A percentile compares a stretch with the other conserved stretches of the same genome.
Conservation (phyloP, 2,329 filamentous ascomycete species). For the Claviceps purpurea region DNA sequence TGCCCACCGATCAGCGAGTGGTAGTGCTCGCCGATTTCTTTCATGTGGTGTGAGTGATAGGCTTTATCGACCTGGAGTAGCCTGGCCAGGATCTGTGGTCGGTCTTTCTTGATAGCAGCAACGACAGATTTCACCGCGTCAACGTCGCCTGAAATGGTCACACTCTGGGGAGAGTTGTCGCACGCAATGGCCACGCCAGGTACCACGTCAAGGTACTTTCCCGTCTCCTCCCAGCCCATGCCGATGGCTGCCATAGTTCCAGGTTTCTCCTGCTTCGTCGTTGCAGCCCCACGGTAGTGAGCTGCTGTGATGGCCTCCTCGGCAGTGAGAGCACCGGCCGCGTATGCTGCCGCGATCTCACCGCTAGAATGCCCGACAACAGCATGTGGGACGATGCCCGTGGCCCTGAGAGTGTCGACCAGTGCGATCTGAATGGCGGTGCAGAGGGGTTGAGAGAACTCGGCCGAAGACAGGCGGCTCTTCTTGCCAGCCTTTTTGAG, state of each 20-base stretch:
- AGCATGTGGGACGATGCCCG: conserved; percentile 15
- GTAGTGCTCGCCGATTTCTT: background rate
- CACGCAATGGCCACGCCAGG: conserved; percentile 2
- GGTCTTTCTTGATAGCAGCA: conserved; percentile 19
- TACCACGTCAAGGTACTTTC: background rate
- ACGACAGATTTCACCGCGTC: conserved; percentile 25
- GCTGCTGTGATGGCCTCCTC: conserved; percentile 20
- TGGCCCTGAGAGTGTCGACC: conserved; percentile 20
- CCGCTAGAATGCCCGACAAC: conserved; percentile 27
- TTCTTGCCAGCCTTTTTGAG: conserved; percentile 10
- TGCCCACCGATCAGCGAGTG: background rate
- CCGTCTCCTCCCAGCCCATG: background rate
- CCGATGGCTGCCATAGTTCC: conserved; percentile 6
- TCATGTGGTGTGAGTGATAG: conserved; percentile 22
- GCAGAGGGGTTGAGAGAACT: conserved; percentile 35
- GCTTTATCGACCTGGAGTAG: conserved; percentile 28
- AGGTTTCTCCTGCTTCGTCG: background rate
- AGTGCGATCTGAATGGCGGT: conserved; percentile 40
- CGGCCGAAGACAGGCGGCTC: conserved; percentile 16
- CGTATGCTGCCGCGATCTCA: conserved; percentile 28
- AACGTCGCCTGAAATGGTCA: conserved; percentile 22
- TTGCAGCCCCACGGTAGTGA: conserved; percentile 15
- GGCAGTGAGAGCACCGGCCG: conserved; percentile 15
- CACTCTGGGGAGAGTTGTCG: conserved; percentile 32
- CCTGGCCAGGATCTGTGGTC: conserved; percentile 24